Evolutionary conservation across 805 yeast species (phyloP).

Genomic region (Cyberlindnera xylosilytica): DNA sequence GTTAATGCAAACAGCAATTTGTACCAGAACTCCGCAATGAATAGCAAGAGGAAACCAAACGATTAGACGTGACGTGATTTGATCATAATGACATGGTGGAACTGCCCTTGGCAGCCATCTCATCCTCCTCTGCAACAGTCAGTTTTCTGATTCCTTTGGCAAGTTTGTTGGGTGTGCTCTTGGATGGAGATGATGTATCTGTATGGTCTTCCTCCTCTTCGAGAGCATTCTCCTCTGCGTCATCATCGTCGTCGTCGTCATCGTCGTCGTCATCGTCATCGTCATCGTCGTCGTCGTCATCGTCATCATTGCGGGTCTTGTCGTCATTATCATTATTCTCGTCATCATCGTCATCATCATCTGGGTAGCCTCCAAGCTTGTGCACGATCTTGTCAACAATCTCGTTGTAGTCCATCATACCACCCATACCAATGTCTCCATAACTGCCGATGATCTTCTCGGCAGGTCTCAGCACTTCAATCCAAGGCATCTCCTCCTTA

Average conservation of each 20-base stretch:
- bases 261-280: conserved; percentile 17
- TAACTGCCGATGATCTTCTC: conserved; percentile 90
- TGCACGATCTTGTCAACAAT: conserved; percentile 81
- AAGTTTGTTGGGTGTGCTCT: conserved; percentile 10
- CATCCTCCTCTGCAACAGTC: conserved; percentile 25
- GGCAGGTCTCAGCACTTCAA: conserved; percentile 88
- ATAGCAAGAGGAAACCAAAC: background rate
- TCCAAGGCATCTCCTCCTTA: conserved; percentile 91
- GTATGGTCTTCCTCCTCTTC: conserved; percentile 12
- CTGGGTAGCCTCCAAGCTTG: conserved; percentile 63
- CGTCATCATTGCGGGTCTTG: conserved; percentile 13
- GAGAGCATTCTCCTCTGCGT: conserved; percentile 15
- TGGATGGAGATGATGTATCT: conserved; percentile 1
- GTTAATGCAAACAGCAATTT: too few species aligned
- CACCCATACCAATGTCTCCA: conserved; percentile 99
- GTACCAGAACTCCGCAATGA: too few species aligned
- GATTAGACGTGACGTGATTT: background rate
- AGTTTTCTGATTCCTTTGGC: conserved; percentile 27
- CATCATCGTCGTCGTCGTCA: conserved; percentile 19
- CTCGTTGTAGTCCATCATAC: conserved; percentile 97
- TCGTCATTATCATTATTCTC: conserved; percentile 42
- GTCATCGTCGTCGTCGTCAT: conserved; percentile 18
- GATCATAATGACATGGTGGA: conserved; percentile 6
- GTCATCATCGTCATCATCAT: conserved; percentile 47
- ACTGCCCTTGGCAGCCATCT: conserved; percentile 4